phyloP scores from a whole-genome alignment of 139 green algal species.

The Picochlorum sp. region DNA sequence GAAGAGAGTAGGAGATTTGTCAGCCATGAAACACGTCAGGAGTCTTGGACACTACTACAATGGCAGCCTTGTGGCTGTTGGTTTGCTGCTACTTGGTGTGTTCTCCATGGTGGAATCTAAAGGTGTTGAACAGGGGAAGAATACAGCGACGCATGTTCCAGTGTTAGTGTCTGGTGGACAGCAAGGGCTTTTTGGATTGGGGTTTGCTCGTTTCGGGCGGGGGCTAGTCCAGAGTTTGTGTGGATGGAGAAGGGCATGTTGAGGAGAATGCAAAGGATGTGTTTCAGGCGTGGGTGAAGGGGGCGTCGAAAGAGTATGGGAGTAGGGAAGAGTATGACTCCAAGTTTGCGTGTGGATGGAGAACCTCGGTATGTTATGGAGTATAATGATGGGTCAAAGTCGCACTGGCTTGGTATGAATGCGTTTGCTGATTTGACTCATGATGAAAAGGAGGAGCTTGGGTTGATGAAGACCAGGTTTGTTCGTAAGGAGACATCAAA shows the following conservation, averaged over 20 bases:
- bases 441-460: slow-evolving; percentile 54
- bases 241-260: background rate
- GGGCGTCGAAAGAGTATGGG: slow-evolving; percentile 9
- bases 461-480: background rate
- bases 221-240: too few relatives aligned
- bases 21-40: too few relatives aligned
- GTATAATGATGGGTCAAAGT: slow-evolving; percentile 57
- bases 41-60: too few relatives aligned
- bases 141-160: too few relatives aligned
- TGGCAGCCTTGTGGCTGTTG: too few relatives aligned
- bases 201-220: too few relatives aligned
- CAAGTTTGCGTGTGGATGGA: slow-evolving; percentile 68
- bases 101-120: too few relatives aligned
- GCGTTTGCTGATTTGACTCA: slow-evolving; percentile 73
- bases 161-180: too few relatives aligned
- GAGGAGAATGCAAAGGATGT: background rate
- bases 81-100: too few relatives aligned
- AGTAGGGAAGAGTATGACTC: slow-evolving; percentile 38
- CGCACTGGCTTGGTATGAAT: slow-evolving; percentile 73
- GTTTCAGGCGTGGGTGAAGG: background rate
- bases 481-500: slow-evolving; percentile 5
- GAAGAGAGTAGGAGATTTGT: too few relatives aligned
- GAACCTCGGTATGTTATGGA: slow-evolving; percentile 70
- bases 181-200: too few relatives aligned
- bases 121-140: too few relatives aligned